These are phyloP conservation scores for Tuber borchii DNA, from an alignment of 495 filamentous ascomycete genomes.

Conservation along the genomic window DNA sequence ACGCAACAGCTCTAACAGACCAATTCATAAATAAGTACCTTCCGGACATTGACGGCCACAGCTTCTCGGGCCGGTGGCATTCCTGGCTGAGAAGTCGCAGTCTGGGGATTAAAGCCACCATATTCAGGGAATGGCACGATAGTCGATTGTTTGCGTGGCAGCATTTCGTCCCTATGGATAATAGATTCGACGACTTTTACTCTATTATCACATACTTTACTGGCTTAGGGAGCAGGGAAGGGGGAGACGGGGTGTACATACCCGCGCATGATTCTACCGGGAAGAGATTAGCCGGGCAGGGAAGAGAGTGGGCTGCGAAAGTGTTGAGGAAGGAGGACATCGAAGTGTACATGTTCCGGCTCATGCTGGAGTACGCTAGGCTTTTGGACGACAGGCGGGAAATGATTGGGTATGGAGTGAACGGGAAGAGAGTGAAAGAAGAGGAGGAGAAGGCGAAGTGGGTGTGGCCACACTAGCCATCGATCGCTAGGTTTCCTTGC, in stretches of 20 bases:
- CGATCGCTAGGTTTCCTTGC: not conserved
- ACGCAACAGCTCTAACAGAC: conserved; percentile 39
- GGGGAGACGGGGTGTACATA: conserved; percentile 3
- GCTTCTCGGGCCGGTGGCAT: conserved; percentile 64
- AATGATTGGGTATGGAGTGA: conserved; percentile 55
- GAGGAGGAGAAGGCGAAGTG: conserved; percentile 15
- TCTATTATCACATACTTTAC: conserved; percentile 75
- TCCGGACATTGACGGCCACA: conserved; percentile 66
- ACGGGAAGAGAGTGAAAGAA: conserved; percentile 17
- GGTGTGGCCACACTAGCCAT: not conserved
- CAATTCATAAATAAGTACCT: conserved; percentile 60
- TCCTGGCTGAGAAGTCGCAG: conserved; percentile 60
- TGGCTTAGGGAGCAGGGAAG: conserved; percentile 43
- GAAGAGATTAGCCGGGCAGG: conserved; percentile 55
- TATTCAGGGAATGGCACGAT: conserved; percentile 73
- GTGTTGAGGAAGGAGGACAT: conserved; percentile 67
- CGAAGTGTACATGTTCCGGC: conserved; percentile 60
- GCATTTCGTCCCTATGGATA: conserved; percentile 82
- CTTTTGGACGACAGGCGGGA: conserved; percentile 61
- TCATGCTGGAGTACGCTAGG: conserved; percentile 66
- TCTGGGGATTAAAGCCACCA: conserved; percentile 63
- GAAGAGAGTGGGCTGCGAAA: conserved; percentile 61
- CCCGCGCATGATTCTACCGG: conserved; percentile 54
- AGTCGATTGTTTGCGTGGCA: conserved; percentile 62
- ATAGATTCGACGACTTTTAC: conserved; percentile 66